Evolutionary conservation across 1,284 basidiomycete species (phyloP).

Genomic region (Leccinum fallax): DNA sequence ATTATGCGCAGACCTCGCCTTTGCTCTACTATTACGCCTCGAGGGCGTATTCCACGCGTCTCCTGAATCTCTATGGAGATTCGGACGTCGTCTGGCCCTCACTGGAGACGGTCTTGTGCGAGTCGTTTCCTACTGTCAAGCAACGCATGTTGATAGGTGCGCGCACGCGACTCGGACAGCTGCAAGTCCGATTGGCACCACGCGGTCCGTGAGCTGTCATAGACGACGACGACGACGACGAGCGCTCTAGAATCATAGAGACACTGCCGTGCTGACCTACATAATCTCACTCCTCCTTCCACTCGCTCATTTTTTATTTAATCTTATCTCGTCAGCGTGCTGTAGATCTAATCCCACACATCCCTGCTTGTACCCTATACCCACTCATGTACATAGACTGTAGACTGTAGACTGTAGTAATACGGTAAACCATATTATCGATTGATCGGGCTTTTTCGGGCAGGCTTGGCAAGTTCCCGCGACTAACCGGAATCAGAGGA

Average conservation of each 20-base stretch:
- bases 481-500: not conserved
- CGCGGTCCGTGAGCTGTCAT: conserved; percentile 16
- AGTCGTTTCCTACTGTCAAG: conserved; percentile 18
- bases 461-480: not conserved
- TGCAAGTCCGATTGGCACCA: conserved; percentile 18
- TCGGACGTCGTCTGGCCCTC: conserved; percentile 29
- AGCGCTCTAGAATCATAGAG: not conserved
- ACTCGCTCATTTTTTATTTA: conserved; percentile 14
- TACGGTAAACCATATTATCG: conserved; percentile 5
- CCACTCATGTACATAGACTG: conserved; percentile 9
- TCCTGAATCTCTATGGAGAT: conserved; percentile 29
- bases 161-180: conserved; percentile 23
- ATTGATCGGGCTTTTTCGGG: not conserved
- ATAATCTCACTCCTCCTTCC: not conserved
- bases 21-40: conserved; percentile 76
- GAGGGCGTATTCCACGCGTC: conserved; percentile 32
- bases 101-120: conserved; percentile 23
- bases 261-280: not conserved
- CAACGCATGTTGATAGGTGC: conserved; percentile 12
- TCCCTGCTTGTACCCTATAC: conserved; percentile 14
- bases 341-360: conserved; percentile 23
- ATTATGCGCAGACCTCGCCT: conserved; percentile 85
- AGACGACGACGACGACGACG: conserved; percentile 10
- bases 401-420: conserved; percentile 7
- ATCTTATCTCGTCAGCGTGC: conserved; percentile 18